Percentiles rank a stretch among this genome's conserved stretches.
These are phyloP conservation scores for Pseudognaphalium luteoalbum DNA, from an alignment of 129 eudicot genomes.

Conservation along the genomic window DNA sequence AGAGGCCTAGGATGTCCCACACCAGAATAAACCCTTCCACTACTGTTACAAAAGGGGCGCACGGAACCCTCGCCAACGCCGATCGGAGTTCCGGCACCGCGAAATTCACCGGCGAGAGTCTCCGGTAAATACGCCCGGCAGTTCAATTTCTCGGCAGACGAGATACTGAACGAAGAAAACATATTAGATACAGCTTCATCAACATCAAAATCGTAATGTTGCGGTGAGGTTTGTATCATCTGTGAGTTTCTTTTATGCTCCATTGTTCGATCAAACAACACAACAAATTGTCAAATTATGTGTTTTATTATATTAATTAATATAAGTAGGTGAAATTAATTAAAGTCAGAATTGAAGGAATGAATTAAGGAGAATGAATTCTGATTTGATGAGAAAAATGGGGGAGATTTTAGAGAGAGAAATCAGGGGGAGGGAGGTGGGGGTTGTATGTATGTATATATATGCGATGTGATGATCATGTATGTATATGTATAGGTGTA, in stretches of 20 bases:
- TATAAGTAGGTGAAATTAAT: too few relatives aligned
- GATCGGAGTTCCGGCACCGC: slow-evolving; percentile 28
- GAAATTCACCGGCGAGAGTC: background rate
- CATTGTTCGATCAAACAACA: slow-evolving; percentile 21
- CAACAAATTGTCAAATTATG: background rate
- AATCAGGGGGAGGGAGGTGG: background rate
- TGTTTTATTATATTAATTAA: background rate
- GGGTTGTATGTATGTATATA: background rate
- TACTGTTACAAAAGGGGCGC: slow-evolving; percentile 12
- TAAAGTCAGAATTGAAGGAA: background rate
- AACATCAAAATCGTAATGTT: slow-evolving; percentile 8
- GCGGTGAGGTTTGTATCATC: slow-evolving; percentile 17
- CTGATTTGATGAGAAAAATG: background rate
- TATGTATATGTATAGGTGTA: slow-evolving; percentile 1
- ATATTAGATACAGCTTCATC: slow-evolving; percentile 30
- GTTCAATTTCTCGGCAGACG: background rate
- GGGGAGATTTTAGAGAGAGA: slow-evolving; percentile 12
- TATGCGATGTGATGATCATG: slow-evolving; percentile 29
- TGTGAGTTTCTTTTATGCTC: slow-evolving; percentile 23
- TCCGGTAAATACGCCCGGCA: slow-evolving; percentile 12
- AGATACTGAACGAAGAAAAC: slow-evolving; percentile 28
- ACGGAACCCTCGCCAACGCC: slow-evolving; percentile 28
- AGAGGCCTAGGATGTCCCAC: slow-evolving; percentile 29
- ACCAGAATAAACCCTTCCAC: slow-evolving; percentile 32
- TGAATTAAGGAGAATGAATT: background rate